Evolutionary conservation across 345 rosid species (phyloP), one percentile per base, ranked within the genome.

Genomic region (Aethionema arabicum): DNA sequence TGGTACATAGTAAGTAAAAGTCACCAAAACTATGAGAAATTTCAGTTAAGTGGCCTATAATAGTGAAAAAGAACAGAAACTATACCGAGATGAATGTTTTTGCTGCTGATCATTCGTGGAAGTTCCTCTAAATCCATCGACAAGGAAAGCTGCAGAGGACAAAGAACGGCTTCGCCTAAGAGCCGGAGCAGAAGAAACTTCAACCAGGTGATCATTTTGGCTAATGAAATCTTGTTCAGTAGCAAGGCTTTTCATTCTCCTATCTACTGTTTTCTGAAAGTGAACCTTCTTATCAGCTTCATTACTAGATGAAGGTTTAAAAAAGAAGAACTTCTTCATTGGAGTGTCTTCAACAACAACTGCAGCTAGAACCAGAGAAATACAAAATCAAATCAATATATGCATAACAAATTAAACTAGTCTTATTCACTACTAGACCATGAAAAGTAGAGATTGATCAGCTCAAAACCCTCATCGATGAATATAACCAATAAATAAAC

Each of bases 271-370:
- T 30, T 66, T 74, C 58, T 77, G 78, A 66, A 84, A 60, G 35
- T 57, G 67, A 69, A 45, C 76, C 72, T 78, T 73, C 61, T 84
- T 82, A 51, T 82, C 83, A 2, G 75, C 77, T 44, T 77, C 80
- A 72, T 67, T 74, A 59, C 72, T 79, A 40, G 90, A 57, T 21
- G 85, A 82, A 40, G 92, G 83, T 67, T 76, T 80, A 63, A 92
- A 89, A 74, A 73, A 89, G 79, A 92, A 92, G 37, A 92, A 74
- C 69, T 87, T 90, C 87, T 87, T 93, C 99, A 93, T 93, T 68
- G 67, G 36, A 58, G 45, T 55, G 68, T 60, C 80, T 69, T 55
- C 65, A 58, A 45, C 32, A 76, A 63, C 76, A 53, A 67, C 41
- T 48, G 43, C 65, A 76, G 72, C 84, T 80, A 82, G 8, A 74